Evolutionary conservation across 164 flowering plant species (phyloP), one percentile per base, ranked within the genome.

Genomic region (Amborella trichopoda): DNA sequence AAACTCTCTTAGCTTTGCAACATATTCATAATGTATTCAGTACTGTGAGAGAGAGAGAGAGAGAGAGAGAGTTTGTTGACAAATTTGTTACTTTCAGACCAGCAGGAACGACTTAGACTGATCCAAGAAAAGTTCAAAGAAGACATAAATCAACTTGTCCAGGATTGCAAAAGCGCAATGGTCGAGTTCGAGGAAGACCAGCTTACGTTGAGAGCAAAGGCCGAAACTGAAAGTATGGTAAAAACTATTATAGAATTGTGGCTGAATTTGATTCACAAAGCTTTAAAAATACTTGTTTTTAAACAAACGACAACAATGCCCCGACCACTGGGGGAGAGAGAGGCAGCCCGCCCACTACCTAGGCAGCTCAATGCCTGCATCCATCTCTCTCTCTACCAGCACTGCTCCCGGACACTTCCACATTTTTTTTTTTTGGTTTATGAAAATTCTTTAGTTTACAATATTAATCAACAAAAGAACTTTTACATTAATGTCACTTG

Each of bases 121-220:
- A 73, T 81, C 33, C 67, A 72, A 58, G 69, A 62, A 25, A 79
- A 69, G 30, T 83, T 81, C 66, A 86, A 65, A 61, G 75, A 79
- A 47, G 89, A 75, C 44, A 58, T 90, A 16, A 49, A 63, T 51
- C 74, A 59, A 53, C 80, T 80, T 66, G 69, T 90, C 24, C 73
- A 80, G 59, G 71, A 71, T 27, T 76, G 70, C 61, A 68, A 49
- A 43, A 70, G 61, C 59, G 50, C 68, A 38, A 22, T 86, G 47
- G 80, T 75, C 49, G 81, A 62, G 48, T 65, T 81, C 47, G 91
- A 90, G 64, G 70, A 65, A 28, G 63, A 76, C 21, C 69, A 76
- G 39, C 47, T 38, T 8, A 84, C 83, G 57, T 49, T 79, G 26
- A 79, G 73, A 61, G 80, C 72, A 54, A 51, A 53, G 11, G 37